These are phyloP conservation scores for Larix kaempferi DNA, from an alignment of 75 land plant species.

Conservation along the genomic window DNA sequence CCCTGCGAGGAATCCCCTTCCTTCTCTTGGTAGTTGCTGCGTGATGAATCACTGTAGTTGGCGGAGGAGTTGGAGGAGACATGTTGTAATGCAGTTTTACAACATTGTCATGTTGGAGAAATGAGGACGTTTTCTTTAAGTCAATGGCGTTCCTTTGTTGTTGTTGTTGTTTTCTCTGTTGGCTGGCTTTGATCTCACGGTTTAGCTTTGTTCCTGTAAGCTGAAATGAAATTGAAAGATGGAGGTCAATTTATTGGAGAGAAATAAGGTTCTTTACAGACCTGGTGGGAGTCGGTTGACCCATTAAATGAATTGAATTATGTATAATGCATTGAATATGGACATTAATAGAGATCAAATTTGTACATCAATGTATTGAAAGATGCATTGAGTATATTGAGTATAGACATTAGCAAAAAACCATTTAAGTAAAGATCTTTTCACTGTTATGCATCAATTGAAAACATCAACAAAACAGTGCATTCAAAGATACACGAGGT, in stretches of 20 bases:
- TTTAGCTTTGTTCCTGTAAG: constrained; percentile 3
- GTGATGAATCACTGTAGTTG: background rate
- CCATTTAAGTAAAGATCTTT: too few species aligned
- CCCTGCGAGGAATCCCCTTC: constrained; percentile 12
- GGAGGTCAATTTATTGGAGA: background rate
- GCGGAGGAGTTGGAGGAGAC: background rate
- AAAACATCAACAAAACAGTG: too few species aligned
- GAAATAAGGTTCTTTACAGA: background rate
- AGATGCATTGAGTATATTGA: background rate
- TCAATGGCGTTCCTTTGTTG: background rate
- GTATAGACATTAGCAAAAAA: too few species aligned
- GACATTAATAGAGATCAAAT: background rate
- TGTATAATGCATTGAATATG: background rate
- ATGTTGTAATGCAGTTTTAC: background rate
- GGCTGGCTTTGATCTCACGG: background rate
- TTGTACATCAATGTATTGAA: too few species aligned
- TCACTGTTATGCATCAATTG: too few species aligned
- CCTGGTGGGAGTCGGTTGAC: background rate
- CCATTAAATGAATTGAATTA: background rate
- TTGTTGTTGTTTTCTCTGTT: background rate
- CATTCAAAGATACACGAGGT: too few species aligned
- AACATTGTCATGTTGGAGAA: background rate
- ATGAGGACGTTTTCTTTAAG: background rate
- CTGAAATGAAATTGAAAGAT: background rate
- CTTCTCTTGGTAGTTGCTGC: background rate